A percentile compares a stretch with the other conserved stretches of the same genome.
phyloP scores from a whole-genome alignment of 768 basidiomycete species.

The Suillus bovinus region DNA sequence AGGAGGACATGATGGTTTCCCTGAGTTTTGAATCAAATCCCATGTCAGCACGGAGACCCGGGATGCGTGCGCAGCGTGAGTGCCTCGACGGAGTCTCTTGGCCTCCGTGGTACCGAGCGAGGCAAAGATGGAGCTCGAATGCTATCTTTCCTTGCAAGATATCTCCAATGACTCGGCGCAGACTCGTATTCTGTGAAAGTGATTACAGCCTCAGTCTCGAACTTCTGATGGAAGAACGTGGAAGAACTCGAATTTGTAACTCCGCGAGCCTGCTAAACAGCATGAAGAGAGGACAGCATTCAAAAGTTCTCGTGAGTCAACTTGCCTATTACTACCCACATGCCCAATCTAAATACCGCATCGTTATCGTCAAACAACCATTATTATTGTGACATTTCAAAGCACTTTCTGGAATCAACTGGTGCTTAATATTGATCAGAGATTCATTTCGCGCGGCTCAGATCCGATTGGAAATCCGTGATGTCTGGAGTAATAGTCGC shows the following conservation, averaged over 20 bases:
- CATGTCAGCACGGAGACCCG: not conserved
- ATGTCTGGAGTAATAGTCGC: not conserved
- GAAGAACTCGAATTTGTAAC: not conserved
- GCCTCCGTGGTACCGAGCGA: not conserved
- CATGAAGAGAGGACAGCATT: not conserved
- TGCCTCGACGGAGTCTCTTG: not conserved
- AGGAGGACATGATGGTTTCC: not conserved
- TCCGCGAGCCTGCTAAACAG: conserved; percentile 1
- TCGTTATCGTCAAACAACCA: not conserved
- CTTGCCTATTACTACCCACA: not conserved
- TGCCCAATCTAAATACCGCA: conserved; percentile 3
- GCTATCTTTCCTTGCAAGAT: not conserved
- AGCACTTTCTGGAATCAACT: not conserved
- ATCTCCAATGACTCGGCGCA: not conserved
- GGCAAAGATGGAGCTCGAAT: not conserved
- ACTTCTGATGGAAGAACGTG: not conserved
- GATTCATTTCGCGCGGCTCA: not conserved
- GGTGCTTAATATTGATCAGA: not conserved
- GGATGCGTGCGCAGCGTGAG: not conserved
- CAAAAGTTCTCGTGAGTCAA: not conserved
- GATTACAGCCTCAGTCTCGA: not conserved
- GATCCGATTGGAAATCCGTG: not conserved
- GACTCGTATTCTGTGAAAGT: not conserved
- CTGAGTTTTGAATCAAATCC: not conserved
- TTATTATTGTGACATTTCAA: not conserved